phyloP scores from a whole-genome alignment of 2,329 filamentous ascomycete genomes.

The Monosporascus sp. region DNA sequence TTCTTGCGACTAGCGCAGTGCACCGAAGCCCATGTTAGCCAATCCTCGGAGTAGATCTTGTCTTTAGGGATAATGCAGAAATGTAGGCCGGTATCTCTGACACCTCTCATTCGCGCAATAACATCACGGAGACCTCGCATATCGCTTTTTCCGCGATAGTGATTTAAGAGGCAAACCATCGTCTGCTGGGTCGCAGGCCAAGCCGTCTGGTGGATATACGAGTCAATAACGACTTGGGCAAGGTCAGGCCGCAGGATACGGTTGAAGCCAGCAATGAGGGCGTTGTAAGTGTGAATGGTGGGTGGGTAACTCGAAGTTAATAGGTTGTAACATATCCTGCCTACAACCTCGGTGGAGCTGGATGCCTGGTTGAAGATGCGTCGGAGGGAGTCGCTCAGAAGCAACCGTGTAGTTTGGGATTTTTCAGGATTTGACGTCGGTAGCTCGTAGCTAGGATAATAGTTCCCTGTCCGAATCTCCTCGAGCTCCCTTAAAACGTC shows the following conservation, averaged over 20 bases:
- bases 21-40: slow-evolving; percentile 14
- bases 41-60: slow-evolving; percentile 19
- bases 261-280: slow-evolving; percentile 62
- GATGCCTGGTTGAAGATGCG: slow-evolving; percentile 20
- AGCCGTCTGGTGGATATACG: slow-evolving; percentile 40
- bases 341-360: slow-evolving; percentile 25
- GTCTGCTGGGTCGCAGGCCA: slow-evolving; percentile 46
- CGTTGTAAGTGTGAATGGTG: slow-evolving; percentile 66
- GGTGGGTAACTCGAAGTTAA: slow-evolving; percentile 58
- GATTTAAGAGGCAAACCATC: slow-evolving; percentile 44
- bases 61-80: slow-evolving; percentile 24
- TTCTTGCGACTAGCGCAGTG: slow-evolving; percentile 26
- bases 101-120: slow-evolving; percentile 41
- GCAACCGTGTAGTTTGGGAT: slow-evolving; percentile 9
- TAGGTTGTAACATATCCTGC: slow-evolving; percentile 61
- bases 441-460: slow-evolving; percentile 20
- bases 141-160: slow-evolving; percentile 40
- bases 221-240: slow-evolving; percentile 48
- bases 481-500: slow-evolving; percentile 14
- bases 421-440: slow-evolving; percentile 9
- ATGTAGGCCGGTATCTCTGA: slow-evolving; percentile 26
- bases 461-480: slow-evolving; percentile 4
- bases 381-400: slow-evolving; percentile 22
- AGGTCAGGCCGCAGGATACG: slow-evolving; percentile 44
- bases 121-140: slow-evolving; percentile 38